Evolutionary conservation across 192 early-diverging fungal genomes (phyloP), one percentile per base, ranked within the genome.

Genomic region (Diversispora eburnea): DNA sequence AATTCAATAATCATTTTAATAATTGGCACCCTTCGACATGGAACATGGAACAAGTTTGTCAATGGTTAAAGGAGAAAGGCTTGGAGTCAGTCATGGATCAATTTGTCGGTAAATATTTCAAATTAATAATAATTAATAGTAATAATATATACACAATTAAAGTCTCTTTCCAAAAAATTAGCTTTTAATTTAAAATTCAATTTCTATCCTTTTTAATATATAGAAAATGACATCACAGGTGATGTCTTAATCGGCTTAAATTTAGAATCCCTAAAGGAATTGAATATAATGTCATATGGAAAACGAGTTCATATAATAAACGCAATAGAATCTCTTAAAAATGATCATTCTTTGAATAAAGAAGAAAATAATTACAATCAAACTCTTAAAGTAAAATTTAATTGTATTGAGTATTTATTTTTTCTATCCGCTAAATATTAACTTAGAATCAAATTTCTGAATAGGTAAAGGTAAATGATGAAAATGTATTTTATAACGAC

Each of bases 211-310:
- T 5, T 5, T 6, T 33, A 19, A 17, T 49, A 25, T 39, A n/a
- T 81, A 88, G 90, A 89, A 10, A 85, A 90, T 60, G 87, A 87
- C 51, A 87, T 92, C 63, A 87, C 84, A 39, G 91, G 91, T 56
- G 86, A 86, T 54, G 78, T 83, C n/a, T 77, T 92, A 4, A 39
- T 92, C 0, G 86, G 87, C 41, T 66, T 91, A 15, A 86, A 83
- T 62, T 77, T 92, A 17, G 83, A 85, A 47, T 80, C 84, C 15
- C 76, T 92, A 8, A 88, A 90, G 64, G 89, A 92, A 62, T 67
- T 92, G 17, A 86, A 90, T 22, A 86, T 92, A 51, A 82, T 66
- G 51, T 81, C 86, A 3, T 87, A 88, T 67, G 86, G 86, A 33
- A 88, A 89, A 72, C 82, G 91, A 0, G 84, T 87, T 70, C 86